A percentile compares a stretch with the other conserved stretches of the same genome.
Conservation (phyloP, 495 filamentous ascomycete species). For the Penicillium canariense region DNA sequence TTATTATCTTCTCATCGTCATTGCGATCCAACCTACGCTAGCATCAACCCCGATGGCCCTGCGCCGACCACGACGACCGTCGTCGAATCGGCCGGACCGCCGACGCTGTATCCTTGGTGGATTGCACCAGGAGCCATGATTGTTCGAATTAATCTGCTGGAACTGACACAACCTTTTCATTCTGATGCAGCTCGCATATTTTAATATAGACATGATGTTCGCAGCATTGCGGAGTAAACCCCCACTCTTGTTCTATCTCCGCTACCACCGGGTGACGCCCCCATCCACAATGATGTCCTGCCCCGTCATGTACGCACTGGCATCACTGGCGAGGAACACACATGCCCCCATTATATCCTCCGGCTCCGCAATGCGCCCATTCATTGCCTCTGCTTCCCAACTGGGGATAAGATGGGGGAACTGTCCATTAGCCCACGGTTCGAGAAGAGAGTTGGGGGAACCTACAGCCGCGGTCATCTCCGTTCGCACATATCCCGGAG, state of each 20-base stretch:
- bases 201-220: too few relatives aligned
- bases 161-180: neutral
- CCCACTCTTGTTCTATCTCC: constrained; percentile 24
- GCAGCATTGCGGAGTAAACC: constrained; percentile 21
- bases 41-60: constrained; percentile 68
- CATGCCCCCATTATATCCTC: constrained; percentile 82
- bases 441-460: constrained; percentile 25
- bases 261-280: constrained; percentile 34
- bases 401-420: constrained; percentile 67
- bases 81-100: constrained; percentile 24
- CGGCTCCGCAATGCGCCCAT: constrained; percentile 66
- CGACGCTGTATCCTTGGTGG: constrained; percentile 21
- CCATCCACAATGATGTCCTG: constrained; percentile 60
- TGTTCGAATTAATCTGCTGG: neutral
- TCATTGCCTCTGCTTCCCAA: constrained; percentile 74
- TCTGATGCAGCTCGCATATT: neutral
- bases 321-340: constrained; percentile 77
- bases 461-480: constrained; percentile 45
- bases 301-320: constrained; percentile 78
- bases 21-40: constrained; percentile 48
- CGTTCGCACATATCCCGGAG: constrained; percentile 47
- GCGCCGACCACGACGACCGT: constrained; percentile 69
- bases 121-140: constrained; percentile 32
- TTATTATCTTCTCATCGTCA: neutral
- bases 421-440: constrained; percentile 57